These are phyloP conservation scores for Brassica juncea DNA, from an alignment of 345 rosid genomes.

Conservation along the genomic window DNA sequence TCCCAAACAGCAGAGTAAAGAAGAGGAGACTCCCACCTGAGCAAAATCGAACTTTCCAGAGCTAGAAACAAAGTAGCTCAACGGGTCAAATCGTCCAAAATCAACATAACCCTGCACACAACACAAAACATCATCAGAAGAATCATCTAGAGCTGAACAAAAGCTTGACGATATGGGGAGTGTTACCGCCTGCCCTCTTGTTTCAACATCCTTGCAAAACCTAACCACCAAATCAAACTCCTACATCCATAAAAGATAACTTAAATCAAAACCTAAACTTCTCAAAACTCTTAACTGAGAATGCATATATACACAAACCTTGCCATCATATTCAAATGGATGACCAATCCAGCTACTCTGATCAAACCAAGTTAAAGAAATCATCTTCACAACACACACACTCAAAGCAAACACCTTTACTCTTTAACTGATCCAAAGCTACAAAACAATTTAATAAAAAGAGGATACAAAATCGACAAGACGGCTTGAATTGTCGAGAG, in stretches of 20 bases:
- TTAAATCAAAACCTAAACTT: neutral
- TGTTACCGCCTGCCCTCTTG: conserved; percentile 72
- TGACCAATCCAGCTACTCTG: conserved; percentile 81
- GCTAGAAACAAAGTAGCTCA: conserved; percentile 65
- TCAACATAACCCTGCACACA: conserved; percentile 82
- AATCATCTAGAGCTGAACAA: conserved; percentile 10
- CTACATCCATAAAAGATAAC: conserved; percentile 37
- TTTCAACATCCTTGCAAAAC: conserved; percentile 93
- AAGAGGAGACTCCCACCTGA: conserved; percentile 55
- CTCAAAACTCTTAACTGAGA: neutral
- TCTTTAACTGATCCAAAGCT: neutral
- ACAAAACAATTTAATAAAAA: conserved; percentile 46
- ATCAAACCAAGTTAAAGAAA: conserved; percentile 44
- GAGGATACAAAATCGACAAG: conserved; percentile 96
- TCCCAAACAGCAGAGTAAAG: conserved; percentile 20
- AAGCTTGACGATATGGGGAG: conserved; percentile 28
- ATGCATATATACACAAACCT: conserved; percentile 45
- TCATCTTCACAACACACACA: conserved; percentile 27
- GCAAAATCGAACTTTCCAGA: conserved; percentile 62
- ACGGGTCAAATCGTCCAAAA: conserved; percentile 70
- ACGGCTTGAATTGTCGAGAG: conserved; percentile 82
- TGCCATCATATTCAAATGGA: conserved; percentile 56
- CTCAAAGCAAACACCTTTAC: conserved; percentile 17
- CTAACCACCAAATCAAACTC: conserved; percentile 71
- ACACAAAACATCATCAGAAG: neutral